Evolutionary conservation across 371 early-diverging fungal genomes (phyloP), one percentile per base, ranked within the genome.

Genomic region (Haplosporangium sp.): DNA sequence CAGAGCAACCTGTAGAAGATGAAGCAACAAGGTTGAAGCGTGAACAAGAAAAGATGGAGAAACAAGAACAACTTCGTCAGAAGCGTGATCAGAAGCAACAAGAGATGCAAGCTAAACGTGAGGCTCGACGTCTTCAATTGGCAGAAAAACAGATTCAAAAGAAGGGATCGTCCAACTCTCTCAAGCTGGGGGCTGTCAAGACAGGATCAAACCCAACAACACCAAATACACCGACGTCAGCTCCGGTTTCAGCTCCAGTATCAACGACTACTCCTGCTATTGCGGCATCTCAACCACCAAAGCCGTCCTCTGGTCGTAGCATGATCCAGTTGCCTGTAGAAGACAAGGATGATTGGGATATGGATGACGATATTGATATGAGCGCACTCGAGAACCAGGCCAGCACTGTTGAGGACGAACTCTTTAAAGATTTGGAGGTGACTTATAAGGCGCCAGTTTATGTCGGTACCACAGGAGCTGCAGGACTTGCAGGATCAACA

Each of bases 61-160:
- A 74, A 52, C 74, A 79, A 47, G 81, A 79, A 35, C 74, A 74
- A 27, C 58, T 79, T 11, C 67, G 71, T 0, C 45, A 53, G 59
- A 79, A 79, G 57, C 74, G 81, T 11, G 81, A 79, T 20, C 81
- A 79, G 17, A 79, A 79, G 65, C 81, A 79, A 47, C 74, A 79
- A 45, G 81, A 74, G 45, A 74, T 79, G 71, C 69, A 68, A 47
- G 81, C 74, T 1, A 79, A 79, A 53, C 71, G 81, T n/a, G 81
- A 79, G 27, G 81, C 81, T 1, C 66, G 81, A 2, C 70, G 71
- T 42, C 71, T 63, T 4, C 81, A 79, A 56, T 15, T 79, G 60
- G 74, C 81, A 20, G 74, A 79, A 55, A 79, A 79, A 52, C 81
- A 79, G 61, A 9, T 39, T 0, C 71, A 79, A 40, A 69, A 66